Base-by-base conservation (phyloP, 495 filamentous ascomycete genomes). In the Penicillium soppii region DNA sequence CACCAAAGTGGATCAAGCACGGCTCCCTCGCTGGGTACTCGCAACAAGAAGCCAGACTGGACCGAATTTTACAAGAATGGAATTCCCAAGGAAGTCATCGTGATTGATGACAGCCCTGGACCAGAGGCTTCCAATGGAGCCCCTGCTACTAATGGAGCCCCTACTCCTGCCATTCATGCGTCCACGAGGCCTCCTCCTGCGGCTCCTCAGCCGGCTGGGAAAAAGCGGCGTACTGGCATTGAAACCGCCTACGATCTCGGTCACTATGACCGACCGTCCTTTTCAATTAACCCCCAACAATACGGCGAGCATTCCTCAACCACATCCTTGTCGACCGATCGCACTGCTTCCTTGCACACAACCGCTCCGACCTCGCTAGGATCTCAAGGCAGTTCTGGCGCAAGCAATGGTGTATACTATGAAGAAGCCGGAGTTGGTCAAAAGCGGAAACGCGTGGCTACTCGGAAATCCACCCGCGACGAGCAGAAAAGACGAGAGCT, bases 331-430 rank as follows among this genome's bases (percentile, higher is more conserved):
- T 95, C 91, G 1, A 94, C 88, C 51, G 90, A 94, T 58, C 85
- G 91, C 45, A 96, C 92, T 4, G 90, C 90, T 5, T 92, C 89
- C 7, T 71, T 90, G 42, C 83, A 89, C 59, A 96, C 92, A 12
- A 97, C 92, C 0, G 91, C 94, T 23, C 86, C 91, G 5, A 96
- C 92, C 1, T 96, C 94, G 30, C 72, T 96, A 9, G 89, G 88
- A 19, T 95, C 88, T 3, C 84, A 84, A 53, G 75, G 83, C 55
- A 90, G 75, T 73, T 79, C 77, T 59, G 87, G 67, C 66, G 65
- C 66, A 4, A 82, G 78, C 59, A 80, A 74, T 52, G 78, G 78
- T 22, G 55, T 71, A 15, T 76, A 77, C 37, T 76, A 79, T 41
- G 81, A 81, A 47, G 76, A 79, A 55, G 68, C 75, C 49, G 76